Evolutionary conservation across 2,329 filamentous ascomycete genomes (phyloP), one percentile per base, ranked within the genome.

Genomic region (Blastomyces parvus): DNA sequence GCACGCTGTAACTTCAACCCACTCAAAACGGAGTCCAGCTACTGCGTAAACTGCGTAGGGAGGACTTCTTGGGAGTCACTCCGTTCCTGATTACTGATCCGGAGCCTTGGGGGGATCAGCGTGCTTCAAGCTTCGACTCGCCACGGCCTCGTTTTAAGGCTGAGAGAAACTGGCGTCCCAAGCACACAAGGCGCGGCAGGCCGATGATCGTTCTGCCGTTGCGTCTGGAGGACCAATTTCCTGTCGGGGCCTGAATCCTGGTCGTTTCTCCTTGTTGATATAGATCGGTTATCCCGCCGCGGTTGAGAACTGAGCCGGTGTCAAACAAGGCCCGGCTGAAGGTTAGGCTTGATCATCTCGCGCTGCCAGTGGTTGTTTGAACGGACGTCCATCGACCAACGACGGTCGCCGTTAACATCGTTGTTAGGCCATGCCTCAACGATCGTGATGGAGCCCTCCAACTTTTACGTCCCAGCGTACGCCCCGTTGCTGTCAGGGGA

Each of bases 401-500:
- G 19, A n/a, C 19, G 22, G 13, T 2, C 9, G 11, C 11, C 36
- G 5, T 22, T 36, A 9, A 58, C 38, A 9, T n/a, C n/a, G 19
- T 38, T 38, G 53, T 17, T 56, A 6, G 30, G 19, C 5, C 36
- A 58, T 58, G 33, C 42, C 55, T 58, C 55, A 42, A 27, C 55
- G n/a, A 25, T 19, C 36, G 36, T 7, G 55, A 58, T 58, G 55
- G 55, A 58, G 36, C n/a, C 36, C 55, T 42, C 55, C 55, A 42
- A 38, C 55, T 58, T 58, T 11, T 42, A 58, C 22, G 27, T 7
- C 36, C 55, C 55, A 22, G 9, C 8, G 13, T 58, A 42, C 36
- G n/a, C 27, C 13, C 55, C 33, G 55, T 40, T 58, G 9, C 27
- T 42, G 36, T n/a, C 55, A 13, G 55, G n/a, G 9, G 33, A 27